Conservation (phyloP, 768 basidiomycete species). For the Suillus subaureus region DNA sequence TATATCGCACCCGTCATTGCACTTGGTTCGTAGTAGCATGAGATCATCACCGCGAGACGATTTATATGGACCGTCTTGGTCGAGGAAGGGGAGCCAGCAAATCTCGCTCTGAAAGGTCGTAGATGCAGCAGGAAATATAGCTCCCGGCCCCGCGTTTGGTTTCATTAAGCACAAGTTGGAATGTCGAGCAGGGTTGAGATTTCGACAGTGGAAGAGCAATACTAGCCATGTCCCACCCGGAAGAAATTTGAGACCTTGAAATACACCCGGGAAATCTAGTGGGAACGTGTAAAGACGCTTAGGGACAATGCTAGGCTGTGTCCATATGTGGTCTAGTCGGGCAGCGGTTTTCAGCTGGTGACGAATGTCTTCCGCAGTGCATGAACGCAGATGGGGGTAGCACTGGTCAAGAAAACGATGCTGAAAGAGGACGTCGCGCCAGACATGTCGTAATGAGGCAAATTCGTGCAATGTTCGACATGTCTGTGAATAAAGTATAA, state of each 20-base stretch:
- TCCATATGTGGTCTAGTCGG: not conserved
- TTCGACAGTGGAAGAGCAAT: constrained; percentile 33
- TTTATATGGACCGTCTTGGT: constrained; percentile 30
- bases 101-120: constrained; percentile 28
- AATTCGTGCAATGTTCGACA: constrained; percentile 28
- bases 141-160: constrained; percentile 18
- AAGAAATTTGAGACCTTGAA: constrained; percentile 33
- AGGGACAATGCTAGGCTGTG: not conserved
- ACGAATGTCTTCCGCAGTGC: constrained; percentile 23
- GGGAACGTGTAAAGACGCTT: constrained; percentile 26
- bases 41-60: constrained; percentile 33
- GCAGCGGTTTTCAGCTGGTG: constrained; percentile 23
- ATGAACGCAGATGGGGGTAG: constrained; percentile 27
- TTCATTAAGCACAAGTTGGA: constrained; percentile 32
- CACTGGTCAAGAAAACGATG: constrained; percentile 27
- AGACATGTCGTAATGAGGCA: constrained; percentile 28
- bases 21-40: constrained; percentile 28
- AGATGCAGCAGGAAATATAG: constrained; percentile 19
- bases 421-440: constrained; percentile 23
- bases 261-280: constrained; percentile 31
- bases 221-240: constrained; percentile 33
- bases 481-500: constrained; percentile 18
- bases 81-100: constrained; percentile 27
- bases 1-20: constrained; percentile 27
- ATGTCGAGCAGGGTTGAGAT: constrained; percentile 29